Conservation (phyloP, 2,329 filamentous ascomycete genomes). For the Ophiostoma quercus region DNA sequence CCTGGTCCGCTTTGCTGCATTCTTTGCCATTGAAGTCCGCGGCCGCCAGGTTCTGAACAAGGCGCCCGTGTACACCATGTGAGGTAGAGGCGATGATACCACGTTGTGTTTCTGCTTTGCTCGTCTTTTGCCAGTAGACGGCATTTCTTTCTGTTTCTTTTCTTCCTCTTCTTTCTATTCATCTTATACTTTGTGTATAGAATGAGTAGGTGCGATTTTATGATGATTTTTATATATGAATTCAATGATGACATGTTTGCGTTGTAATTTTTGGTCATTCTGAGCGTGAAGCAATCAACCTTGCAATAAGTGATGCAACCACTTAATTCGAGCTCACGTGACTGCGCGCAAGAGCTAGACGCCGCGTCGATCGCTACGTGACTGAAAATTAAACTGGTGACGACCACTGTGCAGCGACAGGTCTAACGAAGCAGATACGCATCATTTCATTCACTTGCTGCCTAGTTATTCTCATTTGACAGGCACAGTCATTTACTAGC, state of each 20-base stretch:
- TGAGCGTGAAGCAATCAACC: too few relatives aligned
- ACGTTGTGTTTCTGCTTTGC: not conserved
- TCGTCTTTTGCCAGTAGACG: not conserved
- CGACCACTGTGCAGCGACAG: not conserved
- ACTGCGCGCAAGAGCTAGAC: not conserved
- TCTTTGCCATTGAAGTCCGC: conserved; percentile 68
- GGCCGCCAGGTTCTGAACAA: conserved; percentile 70
- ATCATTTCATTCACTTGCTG: not conserved
- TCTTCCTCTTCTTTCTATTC: not conserved
- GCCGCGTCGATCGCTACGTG: not conserved
- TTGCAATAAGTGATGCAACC: too few relatives aligned
- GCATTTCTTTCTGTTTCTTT: not conserved
- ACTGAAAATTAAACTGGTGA: not conserved
- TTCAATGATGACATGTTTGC: not conserved
- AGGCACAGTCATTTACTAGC: not conserved
- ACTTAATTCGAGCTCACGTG: not conserved
- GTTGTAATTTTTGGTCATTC: not conserved
- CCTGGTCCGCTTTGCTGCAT: conserved; percentile 69
- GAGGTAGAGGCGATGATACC: conserved; percentile 21
- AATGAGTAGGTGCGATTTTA: not conserved
- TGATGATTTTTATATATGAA: conserved; percentile 9
- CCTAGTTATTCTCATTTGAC: not conserved
- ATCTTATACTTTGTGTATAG: not conserved
- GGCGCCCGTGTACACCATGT: conserved; percentile 65
- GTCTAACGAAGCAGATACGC: not conserved